Evolutionary conservation across 345 rosid species (phyloP), one percentile per base, ranked within the genome.

Genomic region (Gossypium herbaceum): DNA sequence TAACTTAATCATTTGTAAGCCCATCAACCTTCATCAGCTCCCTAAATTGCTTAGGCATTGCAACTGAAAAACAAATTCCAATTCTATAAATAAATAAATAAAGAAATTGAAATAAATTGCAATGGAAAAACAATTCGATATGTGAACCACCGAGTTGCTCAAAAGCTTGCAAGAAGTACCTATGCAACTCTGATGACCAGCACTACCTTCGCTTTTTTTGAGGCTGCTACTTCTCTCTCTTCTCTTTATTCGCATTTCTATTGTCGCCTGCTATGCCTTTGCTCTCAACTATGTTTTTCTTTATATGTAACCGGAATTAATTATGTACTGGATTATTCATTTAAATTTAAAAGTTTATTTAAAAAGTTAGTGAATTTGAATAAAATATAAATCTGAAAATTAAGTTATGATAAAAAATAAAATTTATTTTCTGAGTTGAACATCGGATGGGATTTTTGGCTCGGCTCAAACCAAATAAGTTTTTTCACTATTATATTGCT

Each of bases 11-110:
- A 34, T 92, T 94, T 12, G 97, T 90, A 24, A 94, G 88, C 57
- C 97, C 97, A 79, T 94, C 98, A 19, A 92, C 97, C 79, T 92
- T 92, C 98, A 94, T 94, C 70, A 86, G 82, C 84, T 92, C 98
- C 80, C 97, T 90, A 6, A 92, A 92, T 80, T 91, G 97, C 83
- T 94, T 94, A 0, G 98, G 97, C 0, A 97, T 94, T 9, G 98
- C 95, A 74, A 80, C 97, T 94, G 86, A 73, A 76, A 74, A 56
- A 39, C 19, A 41, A 72, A 56, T 58, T 7, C 7, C 3, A 66
- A 9, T 12, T n/a, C 9, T 24, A 11, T n/a, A 25, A 25, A 25
- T 1, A 25, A 24, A 24, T 24, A 24, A 24, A 13, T n/a, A 29
- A 29, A 34, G 41, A 5, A 34, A 34, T 34, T 34, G 41, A 34